These are phyloP conservation scores for Epicoccum sorghinum DNA, from an alignment of 2,329 filamentous ascomycete species.

Conservation along the genomic window DNA sequence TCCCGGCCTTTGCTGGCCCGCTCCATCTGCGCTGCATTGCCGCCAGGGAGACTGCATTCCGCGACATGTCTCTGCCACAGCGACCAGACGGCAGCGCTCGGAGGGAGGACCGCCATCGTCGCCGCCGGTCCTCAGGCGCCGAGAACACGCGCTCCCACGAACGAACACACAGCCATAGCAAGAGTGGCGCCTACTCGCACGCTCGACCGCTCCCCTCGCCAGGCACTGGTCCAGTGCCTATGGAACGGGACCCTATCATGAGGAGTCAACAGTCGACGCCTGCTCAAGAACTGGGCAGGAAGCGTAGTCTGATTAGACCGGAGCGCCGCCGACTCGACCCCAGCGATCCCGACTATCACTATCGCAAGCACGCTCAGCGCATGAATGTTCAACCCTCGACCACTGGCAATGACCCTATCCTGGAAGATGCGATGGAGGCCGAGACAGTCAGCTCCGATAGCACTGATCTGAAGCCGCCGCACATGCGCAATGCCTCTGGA, in stretches of 20 bases:
- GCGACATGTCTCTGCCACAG: conserved; percentile 57
- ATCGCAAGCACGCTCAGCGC: conserved; percentile 90
- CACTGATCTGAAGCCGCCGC: conserved; percentile 58
- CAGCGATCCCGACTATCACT: conserved; percentile 94
- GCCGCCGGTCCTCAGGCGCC: conserved; percentile 69
- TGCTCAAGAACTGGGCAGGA: conserved; percentile 66
- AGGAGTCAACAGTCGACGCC: conserved; percentile 42
- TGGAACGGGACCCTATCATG: conserved; percentile 62
- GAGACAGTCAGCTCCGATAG: conserved; percentile 68
- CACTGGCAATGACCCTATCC: conserved; percentile 87
- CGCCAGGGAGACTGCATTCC: conserved; percentile 30
- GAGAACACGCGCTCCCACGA: conserved; percentile 64
- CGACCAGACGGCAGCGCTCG: conserved; percentile 67
- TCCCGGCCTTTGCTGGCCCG: conserved; percentile 15
- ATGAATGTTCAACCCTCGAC: conserved; percentile 91
- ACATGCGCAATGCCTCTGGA: conserved; percentile 47
- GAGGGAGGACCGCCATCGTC: conserved; percentile 58
- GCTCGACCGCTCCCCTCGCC: conserved; percentile 54
- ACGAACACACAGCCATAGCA: conserved; percentile 42
- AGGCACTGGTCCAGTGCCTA: conserved; percentile 42
- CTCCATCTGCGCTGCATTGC: conserved; percentile 2
- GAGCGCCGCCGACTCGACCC: conserved; percentile 85
- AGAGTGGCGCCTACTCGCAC: conserved; percentile 50
- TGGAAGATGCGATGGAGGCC: conserved; percentile 68
- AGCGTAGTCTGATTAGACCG: conserved; percentile 86